These are phyloP conservation scores for Phaeosphaeriaceae sp. DNA, from an alignment of 2,329 filamentous ascomycete species.

Conservation along the genomic window DNA sequence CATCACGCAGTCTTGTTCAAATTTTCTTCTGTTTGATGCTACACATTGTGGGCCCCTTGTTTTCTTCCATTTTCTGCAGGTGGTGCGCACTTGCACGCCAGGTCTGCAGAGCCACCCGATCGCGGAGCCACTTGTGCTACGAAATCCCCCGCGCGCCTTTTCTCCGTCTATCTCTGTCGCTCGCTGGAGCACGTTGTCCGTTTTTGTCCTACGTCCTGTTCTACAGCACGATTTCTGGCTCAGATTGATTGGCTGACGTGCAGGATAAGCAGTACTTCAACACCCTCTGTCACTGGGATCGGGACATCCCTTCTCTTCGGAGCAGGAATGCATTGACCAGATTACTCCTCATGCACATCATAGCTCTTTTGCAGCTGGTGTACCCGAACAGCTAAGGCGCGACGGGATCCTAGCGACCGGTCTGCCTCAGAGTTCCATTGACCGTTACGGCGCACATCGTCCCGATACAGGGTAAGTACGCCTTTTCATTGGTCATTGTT, in stretches of 20 bases:
- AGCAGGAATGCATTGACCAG: conserved; percentile 55
- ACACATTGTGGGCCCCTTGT: conserved; percentile 38
- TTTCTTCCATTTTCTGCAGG: conserved; percentile 34
- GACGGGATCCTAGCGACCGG: conserved; percentile 56
- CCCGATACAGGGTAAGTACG: conserved; percentile 64
- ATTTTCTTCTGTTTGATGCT: conserved; percentile 30
- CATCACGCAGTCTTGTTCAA: conserved; percentile 28
- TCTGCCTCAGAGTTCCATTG: conserved; percentile 56
- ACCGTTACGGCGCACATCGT: conserved; percentile 60
- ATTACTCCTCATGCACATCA: conserved; percentile 56
- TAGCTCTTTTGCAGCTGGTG: conserved; percentile 50
- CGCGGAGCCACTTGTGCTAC: conserved; percentile 46
- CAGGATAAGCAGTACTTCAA: conserved; percentile 53
- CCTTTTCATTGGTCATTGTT: conserved; percentile 48
- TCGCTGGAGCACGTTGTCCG: conserved; percentile 46
- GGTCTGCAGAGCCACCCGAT: conserved; percentile 38
- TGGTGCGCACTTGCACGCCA: conserved; percentile 44
- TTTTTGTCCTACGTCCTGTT: conserved; percentile 46
- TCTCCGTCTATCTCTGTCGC: conserved; percentile 25
- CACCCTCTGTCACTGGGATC: conserved; percentile 50
- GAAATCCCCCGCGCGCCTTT: conserved; percentile 37
- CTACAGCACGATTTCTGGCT: conserved; percentile 35
- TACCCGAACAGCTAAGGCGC: conserved; percentile 59
- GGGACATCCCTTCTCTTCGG: conserved; percentile 53
- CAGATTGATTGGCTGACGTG: conserved; percentile 51